Conservation (phyloP, 2,329 filamentous ascomycete species). For the Biscogniauxia sp. region DNA sequence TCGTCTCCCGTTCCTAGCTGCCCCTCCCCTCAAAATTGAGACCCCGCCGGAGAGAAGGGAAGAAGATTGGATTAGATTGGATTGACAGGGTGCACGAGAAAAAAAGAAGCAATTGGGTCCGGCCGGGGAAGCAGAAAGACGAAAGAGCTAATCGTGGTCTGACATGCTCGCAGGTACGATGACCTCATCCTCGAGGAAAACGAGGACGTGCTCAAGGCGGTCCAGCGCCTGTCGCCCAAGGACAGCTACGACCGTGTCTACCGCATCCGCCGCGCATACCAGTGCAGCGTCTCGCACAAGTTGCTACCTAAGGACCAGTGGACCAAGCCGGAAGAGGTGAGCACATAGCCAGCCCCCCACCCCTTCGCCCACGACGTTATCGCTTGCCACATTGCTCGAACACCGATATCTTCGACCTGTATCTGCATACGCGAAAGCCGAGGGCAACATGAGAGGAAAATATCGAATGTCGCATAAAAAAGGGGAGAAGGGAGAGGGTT, state of each 20-base stretch:
- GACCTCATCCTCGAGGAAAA: conserved; percentile 93
- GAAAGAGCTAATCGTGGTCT: conserved; percentile 8
- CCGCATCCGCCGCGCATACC: conserved; percentile 92
- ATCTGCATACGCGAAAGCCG: background rate
- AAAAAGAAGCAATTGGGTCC: background rate
- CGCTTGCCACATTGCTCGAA: background rate
- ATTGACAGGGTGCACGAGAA: too few species aligned
- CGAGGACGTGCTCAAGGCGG: conserved; percentile 79
- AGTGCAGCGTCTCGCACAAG: conserved; percentile 65
- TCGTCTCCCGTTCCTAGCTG: conserved; percentile 32
- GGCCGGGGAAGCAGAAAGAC: background rate
- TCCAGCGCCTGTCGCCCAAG: conserved; percentile 86
- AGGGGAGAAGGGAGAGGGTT: background rate
- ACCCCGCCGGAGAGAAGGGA: background rate
- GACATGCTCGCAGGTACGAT: conserved; percentile 66
- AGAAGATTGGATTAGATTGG: too few species aligned
- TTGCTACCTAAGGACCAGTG: conserved; percentile 61
- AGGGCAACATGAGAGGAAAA: background rate
- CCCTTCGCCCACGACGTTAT: too few species aligned
- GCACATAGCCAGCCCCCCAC: conserved; percentile 16
- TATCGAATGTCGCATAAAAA: background rate
- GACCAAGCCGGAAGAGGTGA: conserved; percentile 56
- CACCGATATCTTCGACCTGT: background rate
- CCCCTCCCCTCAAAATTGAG: background rate
- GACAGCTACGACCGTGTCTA: conserved; percentile 96